Base-by-base conservation (phyloP, 2,329 filamentous ascomycete species). In the Arthrobotrys entomopaga region DNA sequence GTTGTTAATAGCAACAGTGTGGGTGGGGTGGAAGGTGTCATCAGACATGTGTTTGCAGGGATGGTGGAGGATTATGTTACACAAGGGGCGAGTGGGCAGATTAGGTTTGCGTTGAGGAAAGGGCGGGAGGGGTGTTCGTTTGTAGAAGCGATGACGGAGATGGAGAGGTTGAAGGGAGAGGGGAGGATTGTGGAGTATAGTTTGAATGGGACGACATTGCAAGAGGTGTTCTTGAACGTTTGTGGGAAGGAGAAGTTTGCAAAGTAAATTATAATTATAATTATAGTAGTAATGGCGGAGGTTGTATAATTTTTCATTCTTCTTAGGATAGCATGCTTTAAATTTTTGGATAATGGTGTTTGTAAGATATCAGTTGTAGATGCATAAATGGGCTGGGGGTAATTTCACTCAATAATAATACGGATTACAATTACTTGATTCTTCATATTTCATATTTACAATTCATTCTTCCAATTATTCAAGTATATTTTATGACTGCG, bases 181-280 rank as follows among this genome's bases (percentile, higher is more conserved):
- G 70, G 70, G 7, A 40, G 46, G 49, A 52, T 75, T 6, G 57
- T 67, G 50, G 70, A 75, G 58, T 75, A 75, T 29, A 75, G 63
- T 26, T 19, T 75, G 50, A 75, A 75, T 16, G 70, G 70, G 8
- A 69, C 70, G 19, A 75, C 70, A 19, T 53, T 75, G 48, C 63
- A 75, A 29, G 70, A 75, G 13, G 70, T 75, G 20, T 75, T 75
- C 24, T 60, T 75, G 70, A 75, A 75, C 29, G 72, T 75, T 42
- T 75, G 70, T 40, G 65, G 63, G 16, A 66, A 75, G 53, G 63
- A 75, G 22, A 75, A 59, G 58, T 24, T 29, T 10, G 8, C 40
- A 4, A 20, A 61, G 38, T 73, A 42, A 13, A 16, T 53, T 4
- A 1, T 46, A n/a, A n/a, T n/a, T n/a, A n/a, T n/a, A n/a, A n/a